Base-by-base conservation (phyloP, 306 rosid species). In the Hippophae rhamnoides region DNA sequence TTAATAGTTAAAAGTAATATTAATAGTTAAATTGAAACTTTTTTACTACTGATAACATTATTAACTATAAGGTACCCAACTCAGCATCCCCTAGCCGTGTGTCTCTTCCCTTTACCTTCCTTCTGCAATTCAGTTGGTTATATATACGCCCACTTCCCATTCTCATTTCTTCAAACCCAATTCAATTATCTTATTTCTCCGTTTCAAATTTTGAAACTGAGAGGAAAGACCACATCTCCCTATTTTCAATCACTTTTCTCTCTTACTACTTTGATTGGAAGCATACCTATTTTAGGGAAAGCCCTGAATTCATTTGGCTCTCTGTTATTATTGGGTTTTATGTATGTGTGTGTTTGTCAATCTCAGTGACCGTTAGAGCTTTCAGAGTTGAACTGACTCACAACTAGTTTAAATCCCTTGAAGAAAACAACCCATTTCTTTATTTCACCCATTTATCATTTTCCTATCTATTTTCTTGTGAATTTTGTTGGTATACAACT, bases 261-360 rank as follows among this genome's bases (percentile, higher is more conserved):
- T 31, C 38, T 31, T 31, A 2, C 38, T 31, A 2, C 38, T 31
- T 31, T 31, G 13, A 9, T 46, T 46, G 7, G 1, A 46, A 46
- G 50, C 50, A 10, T 46, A 46, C 50, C 50, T 2, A 46, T 13
- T 13, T 46, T 49, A 23, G 7, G 3, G 3, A 3, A 13, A 49
- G 25, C 18, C 12, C 26, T n/a, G 14, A 13, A 49, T 49, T 18
- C 14, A 12, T 6, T 49, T 49, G 53, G 53, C 18, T 49, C 7
- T 49, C 25, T 67, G 65, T 43, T 60, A 9, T 54, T 62, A 52
- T 73, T 58, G 70, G 38, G 4, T 31, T 31, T 31, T 31, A 31
- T 31, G 38, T 31, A 31, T 31, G 38, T 31, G 23, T 52, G 31
- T 50, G 69, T 38, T 72, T 45, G 69, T 58, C 60, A 38, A 61